These are phyloP conservation scores for Diutina rugosa DNA, from an alignment of 1,139 yeast genomes.

Conservation along the genomic window DNA sequence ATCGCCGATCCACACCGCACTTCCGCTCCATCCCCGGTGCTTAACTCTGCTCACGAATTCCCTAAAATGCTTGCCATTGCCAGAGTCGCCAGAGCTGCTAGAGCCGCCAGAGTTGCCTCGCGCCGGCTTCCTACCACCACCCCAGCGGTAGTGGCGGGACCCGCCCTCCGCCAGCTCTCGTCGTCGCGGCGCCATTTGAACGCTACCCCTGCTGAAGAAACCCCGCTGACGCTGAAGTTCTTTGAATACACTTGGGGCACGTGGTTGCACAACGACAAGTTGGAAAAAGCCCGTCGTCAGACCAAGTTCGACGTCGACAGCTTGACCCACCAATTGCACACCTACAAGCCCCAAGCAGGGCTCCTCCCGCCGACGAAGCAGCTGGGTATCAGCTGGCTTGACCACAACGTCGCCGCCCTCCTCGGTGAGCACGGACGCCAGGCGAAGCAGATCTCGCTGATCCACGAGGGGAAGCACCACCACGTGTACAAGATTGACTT, in stretches of 20 bases:
- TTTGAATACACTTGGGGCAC: conserved; percentile 92
- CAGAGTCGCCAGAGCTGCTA: background rate
- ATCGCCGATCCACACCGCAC: background rate
- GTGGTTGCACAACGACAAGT: conserved; percentile 72
- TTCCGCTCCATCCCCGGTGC: background rate
- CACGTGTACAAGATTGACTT: conserved; percentile 65
- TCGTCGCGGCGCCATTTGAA: background rate
- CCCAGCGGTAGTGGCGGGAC: background rate
- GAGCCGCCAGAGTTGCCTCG: background rate
- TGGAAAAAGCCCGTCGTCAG: conserved; percentile 60
- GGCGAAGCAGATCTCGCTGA: conserved; percentile 63
- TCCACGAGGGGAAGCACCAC: conserved; percentile 92
- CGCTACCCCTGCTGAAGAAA: background rate
- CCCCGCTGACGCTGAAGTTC: conserved; percentile 42
- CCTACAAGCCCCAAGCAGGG: conserved; percentile 13
- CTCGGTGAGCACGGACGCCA: conserved; percentile 27
- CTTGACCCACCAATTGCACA: conserved; percentile 35
- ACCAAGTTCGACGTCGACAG: conserved; percentile 84
- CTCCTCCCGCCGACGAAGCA: background rate
- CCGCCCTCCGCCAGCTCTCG: background rate
- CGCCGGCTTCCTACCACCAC: conserved; percentile 4
- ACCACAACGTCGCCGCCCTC: conserved; percentile 27
- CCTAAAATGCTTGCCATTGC: background rate
- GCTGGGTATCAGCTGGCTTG: conserved; percentile 6
- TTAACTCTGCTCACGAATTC: background rate